Evolutionary conservation across 2,329 filamentous ascomycete species (phyloP).

Genomic region (Reticulascus tulasneorum): DNA sequence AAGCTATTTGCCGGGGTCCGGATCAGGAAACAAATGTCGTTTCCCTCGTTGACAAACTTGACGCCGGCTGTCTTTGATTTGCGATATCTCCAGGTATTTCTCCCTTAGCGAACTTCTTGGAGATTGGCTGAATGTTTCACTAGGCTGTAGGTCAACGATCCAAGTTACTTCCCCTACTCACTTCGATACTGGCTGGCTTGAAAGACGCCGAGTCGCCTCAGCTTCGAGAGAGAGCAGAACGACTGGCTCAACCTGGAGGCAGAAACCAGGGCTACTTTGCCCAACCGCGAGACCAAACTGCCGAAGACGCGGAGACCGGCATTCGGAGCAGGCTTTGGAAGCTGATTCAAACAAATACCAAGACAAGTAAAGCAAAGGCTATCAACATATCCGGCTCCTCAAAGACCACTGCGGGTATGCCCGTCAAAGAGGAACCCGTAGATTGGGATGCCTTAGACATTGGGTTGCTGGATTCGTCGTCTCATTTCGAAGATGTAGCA

Average conservation of each 20-base stretch:
- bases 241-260: too few species aligned
- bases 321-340: not conserved
- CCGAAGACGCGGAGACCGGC: too few species aligned
- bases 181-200: slow-evolving; percentile 21
- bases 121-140: not conserved
- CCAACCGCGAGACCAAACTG: too few species aligned
- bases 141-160: slow-evolving; percentile 11
- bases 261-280: too few species aligned
- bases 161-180: slow-evolving; percentile 21
- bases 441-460: too few species aligned
- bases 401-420: too few species aligned
- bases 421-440: too few species aligned
- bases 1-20: not conserved
- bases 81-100: not conserved
- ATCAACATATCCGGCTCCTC: too few species aligned
- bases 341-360: not conserved
- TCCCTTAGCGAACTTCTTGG: not conserved
- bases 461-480: too few species aligned
- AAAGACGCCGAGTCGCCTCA: slow-evolving; percentile 9
- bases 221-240: too few species aligned
- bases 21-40: not conserved
- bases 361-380: too few species aligned
- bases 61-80: not conserved
- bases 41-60: not conserved
- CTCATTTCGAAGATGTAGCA: too few species aligned